Conservation (phyloP, 1,139 yeast species). For the Zygoascus hellenicus region DNA sequence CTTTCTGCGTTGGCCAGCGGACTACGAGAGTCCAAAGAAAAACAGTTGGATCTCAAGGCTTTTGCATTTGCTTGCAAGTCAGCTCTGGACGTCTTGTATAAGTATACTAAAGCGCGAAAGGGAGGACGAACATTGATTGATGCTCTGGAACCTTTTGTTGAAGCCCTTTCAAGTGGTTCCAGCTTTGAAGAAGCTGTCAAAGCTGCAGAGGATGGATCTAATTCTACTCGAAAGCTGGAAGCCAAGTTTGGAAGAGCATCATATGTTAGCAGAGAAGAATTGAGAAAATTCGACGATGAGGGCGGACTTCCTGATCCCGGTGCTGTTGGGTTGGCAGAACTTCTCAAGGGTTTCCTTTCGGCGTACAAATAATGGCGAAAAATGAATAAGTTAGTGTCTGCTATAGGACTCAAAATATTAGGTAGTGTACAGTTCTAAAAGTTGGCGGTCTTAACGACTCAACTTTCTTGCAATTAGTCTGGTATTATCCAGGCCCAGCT, state of each 20-base stretch:
- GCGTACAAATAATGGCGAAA: slow-evolving; percentile 16
- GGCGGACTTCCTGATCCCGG: slow-evolving; percentile 85
- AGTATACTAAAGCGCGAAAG: slow-evolving; percentile 78
- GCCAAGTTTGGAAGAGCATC: slow-evolving; percentile 95
- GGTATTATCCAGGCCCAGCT: slow-evolving; percentile 31
- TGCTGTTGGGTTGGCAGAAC: slow-evolving; percentile 45
- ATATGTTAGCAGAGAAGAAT: slow-evolving; percentile 64
- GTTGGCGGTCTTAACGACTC: slow-evolving; percentile 14
- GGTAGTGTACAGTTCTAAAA: background rate
- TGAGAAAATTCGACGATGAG: slow-evolving; percentile 36
- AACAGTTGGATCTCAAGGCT: slow-evolving; percentile 31
- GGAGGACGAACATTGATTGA: slow-evolving; percentile 93
- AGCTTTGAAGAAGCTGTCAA: slow-evolving; percentile 54
- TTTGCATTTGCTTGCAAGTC: slow-evolving; percentile 43
- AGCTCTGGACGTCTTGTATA: slow-evolving; percentile 59
- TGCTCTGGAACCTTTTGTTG: slow-evolving; percentile 81
- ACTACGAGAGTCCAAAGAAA: slow-evolving; percentile 31
- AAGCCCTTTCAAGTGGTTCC: slow-evolving; percentile 45
- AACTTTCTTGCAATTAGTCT: slow-evolving; percentile 21
- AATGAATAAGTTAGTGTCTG: background rate
- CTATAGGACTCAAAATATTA: background rate
- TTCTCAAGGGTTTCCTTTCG: slow-evolving; percentile 26
- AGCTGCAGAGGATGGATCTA: slow-evolving; percentile 74
- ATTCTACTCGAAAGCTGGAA: slow-evolving; percentile 60
- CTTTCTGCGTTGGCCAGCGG: slow-evolving; percentile 61